Evolutionary conservation across 495 filamentous ascomycete species (phyloP), one percentile per base, ranked within the genome.

Genomic region (Cladorrhinum samala): DNA sequence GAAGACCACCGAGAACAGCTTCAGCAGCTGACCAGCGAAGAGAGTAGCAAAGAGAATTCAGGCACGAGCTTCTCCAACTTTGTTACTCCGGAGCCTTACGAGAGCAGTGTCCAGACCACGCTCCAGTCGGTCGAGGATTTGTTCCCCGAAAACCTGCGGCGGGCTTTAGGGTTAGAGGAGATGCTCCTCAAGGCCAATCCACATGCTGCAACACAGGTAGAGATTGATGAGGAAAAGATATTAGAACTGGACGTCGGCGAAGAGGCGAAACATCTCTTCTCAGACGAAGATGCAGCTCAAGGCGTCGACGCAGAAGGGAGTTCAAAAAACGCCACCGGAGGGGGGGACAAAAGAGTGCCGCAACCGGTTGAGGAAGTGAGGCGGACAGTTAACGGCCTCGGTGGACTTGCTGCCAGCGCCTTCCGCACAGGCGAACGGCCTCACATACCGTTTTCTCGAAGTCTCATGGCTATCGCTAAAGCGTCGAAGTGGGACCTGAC

Each of bases 91-190:
- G 61, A 72, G 2, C 69, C 77, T 9, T 68, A 79, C 23, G 85
- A 80, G 49, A 69, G 72, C 18, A 66, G 73, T 1, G 70, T 95
- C n/a, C 83, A 84, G 60, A 94, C 92, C 8, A 76, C 79, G 6
- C 62, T 91, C 18, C 83, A 93, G 58, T 91, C 92, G 37, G 84
- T 96, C 2, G 85, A 87, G 59, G 93, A 96, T 66, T 75, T 96
- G 20, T 95, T 82, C 59, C 81, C 86, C 0, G 76, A 82, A n/a
- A 85, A 82, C 45, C 60, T 90, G 21, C 62, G 72, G 1, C 72
- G 74, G 19, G 72, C 73, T n/a, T 62, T 77, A 25, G 71, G 74
- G 6, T 62, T 73, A 13, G 51, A 66, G 14, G 56, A 63, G 0
- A 59, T 56, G n/a, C 40, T 52, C 1, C 36, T 64, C 9, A 57